Conservation (phyloP, 768 basidiomycete species). For the Termitomyces sp. region DNA sequence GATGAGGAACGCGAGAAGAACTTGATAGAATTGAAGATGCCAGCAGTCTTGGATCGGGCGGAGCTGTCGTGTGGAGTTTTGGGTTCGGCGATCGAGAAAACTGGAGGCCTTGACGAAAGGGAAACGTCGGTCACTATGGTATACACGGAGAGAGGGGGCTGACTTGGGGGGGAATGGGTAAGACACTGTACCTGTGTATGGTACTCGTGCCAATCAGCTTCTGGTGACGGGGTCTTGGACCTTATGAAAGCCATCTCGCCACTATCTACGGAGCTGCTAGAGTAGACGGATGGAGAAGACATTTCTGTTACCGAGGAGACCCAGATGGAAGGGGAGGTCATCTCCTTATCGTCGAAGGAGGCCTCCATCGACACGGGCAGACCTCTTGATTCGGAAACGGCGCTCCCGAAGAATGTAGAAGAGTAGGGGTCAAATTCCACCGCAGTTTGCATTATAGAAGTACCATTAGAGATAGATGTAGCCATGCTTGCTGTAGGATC, state of each 20-base stretch:
- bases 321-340: conserved; percentile 50
- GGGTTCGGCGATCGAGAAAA: conserved; percentile 13
- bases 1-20: conserved; percentile 50
- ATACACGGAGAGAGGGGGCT: conserved; percentile 39
- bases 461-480: conserved; percentile 44
- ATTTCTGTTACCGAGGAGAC: conserved; percentile 41
- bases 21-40: conserved; percentile 39
- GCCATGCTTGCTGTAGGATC: conserved; percentile 40
- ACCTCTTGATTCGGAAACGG: conserved; percentile 34
- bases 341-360: conserved; percentile 49
- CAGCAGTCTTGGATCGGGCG: conserved; percentile 28
- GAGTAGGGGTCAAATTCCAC: conserved; percentile 63
- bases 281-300: conserved; percentile 45
- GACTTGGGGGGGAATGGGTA: conserved; percentile 34
- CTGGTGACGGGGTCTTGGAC: conserved; percentile 29
- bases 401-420: conserved; percentile 52
- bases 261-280: conserved; percentile 29
- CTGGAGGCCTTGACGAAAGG: conserved; percentile 36
- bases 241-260: conserved; percentile 31
- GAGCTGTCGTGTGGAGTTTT: conserved; percentile 19
- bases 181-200: conserved; percentile 31
- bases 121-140: conserved; percentile 37
- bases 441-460: conserved; percentile 73
- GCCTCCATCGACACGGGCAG: conserved; percentile 23
- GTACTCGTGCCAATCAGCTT: conserved; percentile 28